Evolutionary conservation across 2,329 filamentous ascomycete species (phyloP), one percentile per base, ranked within the genome.

Genomic region (Emmonsiellopsis sp.): DNA sequence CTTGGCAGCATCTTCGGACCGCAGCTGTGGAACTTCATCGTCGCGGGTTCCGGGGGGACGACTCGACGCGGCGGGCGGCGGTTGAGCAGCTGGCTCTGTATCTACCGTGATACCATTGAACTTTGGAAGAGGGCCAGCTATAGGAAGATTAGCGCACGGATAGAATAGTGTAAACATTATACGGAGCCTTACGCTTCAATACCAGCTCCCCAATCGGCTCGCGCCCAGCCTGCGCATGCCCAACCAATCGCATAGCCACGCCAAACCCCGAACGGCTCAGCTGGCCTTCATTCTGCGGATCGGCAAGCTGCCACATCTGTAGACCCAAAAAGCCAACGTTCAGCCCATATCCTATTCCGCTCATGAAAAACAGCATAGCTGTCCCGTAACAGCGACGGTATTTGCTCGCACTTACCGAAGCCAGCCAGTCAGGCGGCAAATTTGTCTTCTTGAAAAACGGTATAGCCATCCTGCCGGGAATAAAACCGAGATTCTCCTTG

Each of bases 251-350:
- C 67, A 98, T 74, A 54, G 95, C 93, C 67, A 95, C 82, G 56
- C 91, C 88, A 73, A 98, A 98, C 67, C 92, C 93, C 42, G 90
- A 83, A 17, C 17, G 90, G 90, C 36, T 96, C 61, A 98, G 77
- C 61, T 97, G 87, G 51, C 93, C 93, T 59, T 91, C 84, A 75
- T 98, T 98, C 75, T 97, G 92, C 60, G 83, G 90, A 74, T 98
- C 93, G 61, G 93, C 92, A 69, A 98, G 93, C 74, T 97, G 92
- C 93, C 93, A 98, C 79, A 98, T 97, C 87, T 95, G 71, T 55
- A 59, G 27, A 33, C 21, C 27, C 14, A 32, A 49, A 49, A 31
- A n/a, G 27, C 34, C 31, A 34, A 17, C 27, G n/a, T 40, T 49
- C 17, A 42, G 17, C 42, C 36, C 8, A 49, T 6, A 13, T 36